Percentiles rank a stretch among this genome's conserved stretches.
Evolutionary conservation across 208 protist species (phyloP).

Genomic region (Novymonas esmeraldas): DNA sequence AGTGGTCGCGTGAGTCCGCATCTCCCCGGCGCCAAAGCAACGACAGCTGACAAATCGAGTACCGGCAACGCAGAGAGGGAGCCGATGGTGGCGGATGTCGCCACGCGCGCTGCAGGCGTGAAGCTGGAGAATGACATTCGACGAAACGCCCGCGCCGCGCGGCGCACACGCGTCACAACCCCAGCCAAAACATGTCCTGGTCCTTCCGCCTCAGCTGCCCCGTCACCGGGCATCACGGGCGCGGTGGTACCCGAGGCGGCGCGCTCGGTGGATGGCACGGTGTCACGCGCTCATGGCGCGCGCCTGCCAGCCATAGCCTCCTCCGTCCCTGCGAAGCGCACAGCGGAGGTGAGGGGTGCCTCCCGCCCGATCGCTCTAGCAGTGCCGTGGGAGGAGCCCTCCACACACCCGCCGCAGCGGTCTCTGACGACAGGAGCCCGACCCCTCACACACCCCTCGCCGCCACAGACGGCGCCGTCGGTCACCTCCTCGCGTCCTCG

Average conservation of each 20-base stretch:
- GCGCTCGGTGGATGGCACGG: not conserved
- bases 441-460: not conserved
- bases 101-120: constrained; percentile 11
- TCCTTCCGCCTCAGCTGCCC: not conserved
- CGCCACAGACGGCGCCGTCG: not conserved
- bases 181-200: not conserved
- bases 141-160: constrained; percentile 21
- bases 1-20: not conserved
- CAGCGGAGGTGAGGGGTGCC: not conserved
- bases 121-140: constrained; percentile 65
- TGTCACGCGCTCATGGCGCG: not conserved
- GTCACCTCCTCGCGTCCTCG: not conserved
- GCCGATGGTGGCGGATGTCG: not conserved
- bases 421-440: not conserved
- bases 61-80: not conserved
- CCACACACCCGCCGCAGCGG: constrained; percentile 10
- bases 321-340: not conserved
- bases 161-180: not conserved
- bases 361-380: not conserved
- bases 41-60: not conserved
- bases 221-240: not conserved
- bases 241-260: not conserved
- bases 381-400: constrained; percentile 17
- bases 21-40: no score
- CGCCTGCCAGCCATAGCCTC: constrained; percentile 2